Conservation (phyloP, 2,329 filamentous ascomycete species). For the Rhinocladiella similis region DNA sequence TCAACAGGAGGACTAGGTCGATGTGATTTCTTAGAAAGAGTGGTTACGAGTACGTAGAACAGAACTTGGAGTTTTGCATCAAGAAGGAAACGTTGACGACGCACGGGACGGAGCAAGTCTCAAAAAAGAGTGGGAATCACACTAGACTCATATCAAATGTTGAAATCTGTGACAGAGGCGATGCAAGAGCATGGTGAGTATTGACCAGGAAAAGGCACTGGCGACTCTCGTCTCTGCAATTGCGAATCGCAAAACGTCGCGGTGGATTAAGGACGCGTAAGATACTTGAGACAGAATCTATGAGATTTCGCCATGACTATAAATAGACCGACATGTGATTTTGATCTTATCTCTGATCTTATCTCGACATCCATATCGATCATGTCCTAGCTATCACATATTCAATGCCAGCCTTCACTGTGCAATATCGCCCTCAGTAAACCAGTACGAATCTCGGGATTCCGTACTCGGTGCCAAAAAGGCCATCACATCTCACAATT, state of each 20-base stretch:
- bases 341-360: not conserved
- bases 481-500: not conserved
- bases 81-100: not conserved
- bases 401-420: not conserved
- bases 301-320: not conserved
- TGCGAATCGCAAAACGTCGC: not conserved
- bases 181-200: not conserved
- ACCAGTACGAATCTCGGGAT: too few relatives aligned
- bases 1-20: too few relatives aligned
- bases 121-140: not conserved
- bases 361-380: too few relatives aligned
- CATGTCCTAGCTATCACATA: not conserved
- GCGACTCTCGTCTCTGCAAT: not conserved
- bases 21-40: too few relatives aligned
- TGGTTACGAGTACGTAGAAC: too few relatives aligned
- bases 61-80: too few relatives aligned
- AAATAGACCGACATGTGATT: not conserved
- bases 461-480: not conserved
- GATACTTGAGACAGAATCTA: not conserved
- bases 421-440: too few relatives aligned
- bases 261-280: slow-evolving; percentile 2
- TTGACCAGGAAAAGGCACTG: not conserved
- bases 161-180: not conserved
- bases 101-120: not conserved
- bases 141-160: too few relatives aligned